Conservation (phyloP, 257 asterid species). For the Salvia rosmarinus region DNA sequence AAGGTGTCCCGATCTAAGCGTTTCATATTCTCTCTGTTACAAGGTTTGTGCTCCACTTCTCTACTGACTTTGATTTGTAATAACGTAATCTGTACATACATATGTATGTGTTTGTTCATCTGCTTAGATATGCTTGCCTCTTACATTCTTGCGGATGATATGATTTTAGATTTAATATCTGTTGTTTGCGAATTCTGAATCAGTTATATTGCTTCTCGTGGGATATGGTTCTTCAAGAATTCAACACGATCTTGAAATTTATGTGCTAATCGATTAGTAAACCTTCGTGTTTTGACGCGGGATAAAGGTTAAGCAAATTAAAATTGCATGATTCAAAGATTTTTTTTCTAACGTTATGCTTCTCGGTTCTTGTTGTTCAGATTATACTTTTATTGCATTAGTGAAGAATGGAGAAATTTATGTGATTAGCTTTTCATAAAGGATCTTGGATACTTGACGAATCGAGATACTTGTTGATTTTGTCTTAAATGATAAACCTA, state of each 20-base stretch:
- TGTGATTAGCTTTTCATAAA: not conserved
- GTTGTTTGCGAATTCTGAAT: conserved; percentile 13
- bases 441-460: conserved; percentile 31
- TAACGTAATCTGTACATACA: not conserved
- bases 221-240: not conserved
- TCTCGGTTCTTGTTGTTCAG: conserved; percentile 7
- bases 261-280: not conserved
- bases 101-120: not conserved
- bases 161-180: not conserved
- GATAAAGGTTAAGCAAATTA: conserved; percentile 8
- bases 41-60: conserved; percentile 30
- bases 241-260: conserved; percentile 33
- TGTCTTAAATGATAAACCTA: not conserved
- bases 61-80: not conserved
- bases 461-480: conserved; percentile 20
- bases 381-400: conserved; percentile 7
- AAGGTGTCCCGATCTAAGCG: conserved; percentile 42
- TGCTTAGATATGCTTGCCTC: conserved; percentile 2
- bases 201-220: not conserved
- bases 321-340: conserved; percentile 26
- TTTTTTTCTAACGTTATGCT: not conserved
- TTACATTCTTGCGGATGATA: conserved; percentile 1
- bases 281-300: not conserved
- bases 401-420: conserved; percentile 1
- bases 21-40: conserved; percentile 26